Conservation (phyloP, 441 rosid genomes). For the Erodium texanum region DNA sequence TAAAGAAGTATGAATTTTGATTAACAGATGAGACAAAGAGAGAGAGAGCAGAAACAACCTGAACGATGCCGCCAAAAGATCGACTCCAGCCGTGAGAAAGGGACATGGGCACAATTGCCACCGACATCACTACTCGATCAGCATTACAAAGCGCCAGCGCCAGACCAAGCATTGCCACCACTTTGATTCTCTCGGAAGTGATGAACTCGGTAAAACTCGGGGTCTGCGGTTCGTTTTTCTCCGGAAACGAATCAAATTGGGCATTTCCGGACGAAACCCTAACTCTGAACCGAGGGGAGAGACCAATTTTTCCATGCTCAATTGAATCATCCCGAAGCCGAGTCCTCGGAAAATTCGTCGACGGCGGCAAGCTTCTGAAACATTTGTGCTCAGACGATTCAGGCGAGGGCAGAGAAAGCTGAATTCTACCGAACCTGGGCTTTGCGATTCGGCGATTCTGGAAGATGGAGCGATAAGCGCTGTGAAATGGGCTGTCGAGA, state of each 20-base stretch:
- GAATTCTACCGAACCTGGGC: conserved; percentile 8
- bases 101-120: conserved; percentile 80
- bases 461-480: background rate
- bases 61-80: conserved; percentile 92
- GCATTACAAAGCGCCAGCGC: conserved; percentile 83
- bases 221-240: conserved; percentile 22
- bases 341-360: background rate
- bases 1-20: conserved; percentile 1
- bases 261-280: conserved; percentile 35
- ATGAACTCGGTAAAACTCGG: conserved; percentile 65
- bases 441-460: conserved; percentile 9
- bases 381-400: too few relatives aligned
- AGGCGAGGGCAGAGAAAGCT: background rate
- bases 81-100: conserved; percentile 82
- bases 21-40: background rate
- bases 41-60: conserved; percentile 34
- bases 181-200: conserved; percentile 89
- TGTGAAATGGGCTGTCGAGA: conserved; percentile 14
- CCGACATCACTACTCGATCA: conserved; percentile 93
- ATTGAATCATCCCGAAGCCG: conserved; percentile 12
- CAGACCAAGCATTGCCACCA: conserved; percentile 82
- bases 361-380: too few relatives aligned
- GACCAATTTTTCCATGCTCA: conserved; percentile 6
- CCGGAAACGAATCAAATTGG: conserved; percentile 26
- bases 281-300: conserved; percentile 28